These are phyloP conservation scores for Zelonia costaricensis DNA, from an alignment of 208 protist species.

Conservation along the genomic window DNA sequence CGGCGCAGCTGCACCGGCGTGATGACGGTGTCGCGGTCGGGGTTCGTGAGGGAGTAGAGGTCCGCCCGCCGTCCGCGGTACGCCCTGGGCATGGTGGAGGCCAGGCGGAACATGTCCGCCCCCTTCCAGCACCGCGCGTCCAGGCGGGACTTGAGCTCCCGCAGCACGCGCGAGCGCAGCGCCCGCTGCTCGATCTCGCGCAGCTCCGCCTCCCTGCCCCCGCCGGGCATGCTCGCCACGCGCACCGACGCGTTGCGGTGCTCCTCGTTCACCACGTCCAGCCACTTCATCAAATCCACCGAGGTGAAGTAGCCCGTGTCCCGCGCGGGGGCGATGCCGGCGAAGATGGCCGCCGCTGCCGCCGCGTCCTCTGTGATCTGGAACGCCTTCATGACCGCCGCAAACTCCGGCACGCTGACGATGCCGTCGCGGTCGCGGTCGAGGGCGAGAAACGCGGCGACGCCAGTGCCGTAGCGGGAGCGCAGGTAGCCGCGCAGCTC, in stretches of 20 bases:
- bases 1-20: constrained; percentile 87
- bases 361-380: constrained; percentile 74
- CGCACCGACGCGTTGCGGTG: constrained; percentile 14
- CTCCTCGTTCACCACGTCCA: constrained; percentile 44
- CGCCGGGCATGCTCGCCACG: constrained; percentile 13
- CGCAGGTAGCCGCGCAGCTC: constrained; percentile 68
- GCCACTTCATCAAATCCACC: constrained; percentile 74
- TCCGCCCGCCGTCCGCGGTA: constrained; percentile 64
- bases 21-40: constrained; percentile 73
- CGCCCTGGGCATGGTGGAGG: constrained; percentile 84
- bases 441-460: constrained; percentile 83
- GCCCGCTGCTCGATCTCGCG: constrained; percentile 45
- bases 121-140: constrained; percentile 76
- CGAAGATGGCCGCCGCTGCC: constrained; percentile 61
- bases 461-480: constrained; percentile 70
- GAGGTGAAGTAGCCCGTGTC: constrained; percentile 72
- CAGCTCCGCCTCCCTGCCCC: constrained; percentile 41
- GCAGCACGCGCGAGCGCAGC: constrained; percentile 49
- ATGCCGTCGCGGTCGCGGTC: constrained; percentile 86
- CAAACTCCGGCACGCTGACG: constrained; percentile 75
- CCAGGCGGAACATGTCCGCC: constrained; percentile 87
- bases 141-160: constrained; percentile 57
- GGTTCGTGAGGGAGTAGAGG: constrained; percentile 76
- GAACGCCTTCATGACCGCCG: constrained; percentile 51
- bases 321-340: constrained; percentile 40